Evolutionary conservation across 306 rosid species (phyloP).

Genomic region (Ceratonia siliqua): DNA sequence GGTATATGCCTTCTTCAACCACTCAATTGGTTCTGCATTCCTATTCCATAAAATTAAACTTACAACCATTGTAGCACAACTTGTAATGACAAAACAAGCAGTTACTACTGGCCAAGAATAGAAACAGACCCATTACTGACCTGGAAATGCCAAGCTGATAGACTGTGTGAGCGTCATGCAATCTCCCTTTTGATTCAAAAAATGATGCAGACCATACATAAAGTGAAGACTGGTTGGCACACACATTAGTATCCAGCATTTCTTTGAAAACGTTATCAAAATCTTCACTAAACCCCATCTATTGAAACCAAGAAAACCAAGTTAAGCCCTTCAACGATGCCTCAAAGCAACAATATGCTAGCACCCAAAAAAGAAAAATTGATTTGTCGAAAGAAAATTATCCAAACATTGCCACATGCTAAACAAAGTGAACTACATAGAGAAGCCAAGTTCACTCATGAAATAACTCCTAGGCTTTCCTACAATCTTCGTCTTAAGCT

Average conservation of each 20-base stretch:
- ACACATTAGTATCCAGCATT: slow-evolving; percentile 52
- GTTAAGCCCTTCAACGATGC: neutral
- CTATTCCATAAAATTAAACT: slow-evolving; percentile 43
- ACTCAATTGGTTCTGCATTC: slow-evolving; percentile 78
- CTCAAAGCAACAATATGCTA: neutral
- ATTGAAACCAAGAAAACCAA: slow-evolving; percentile 18
- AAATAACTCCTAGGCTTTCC: neutral
- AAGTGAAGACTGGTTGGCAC: slow-evolving; percentile 44
- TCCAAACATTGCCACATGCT: neutral
- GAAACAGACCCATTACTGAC: slow-evolving; percentile 42
- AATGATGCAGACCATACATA: slow-evolving; percentile 13
- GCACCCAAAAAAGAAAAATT: neutral
- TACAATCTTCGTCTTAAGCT: neutral
- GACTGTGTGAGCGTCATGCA: slow-evolving; percentile 60
- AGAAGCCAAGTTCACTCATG: neutral
- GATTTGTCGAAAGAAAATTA: neutral
- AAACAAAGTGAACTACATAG: neutral
- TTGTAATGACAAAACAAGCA: slow-evolving; percentile 23
- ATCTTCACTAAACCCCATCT: slow-evolving; percentile 55
- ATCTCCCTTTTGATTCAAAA: slow-evolving; percentile 50
- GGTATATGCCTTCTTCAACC: slow-evolving; percentile 62
- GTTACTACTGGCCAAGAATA: neutral
- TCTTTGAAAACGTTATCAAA: slow-evolving; percentile 49
- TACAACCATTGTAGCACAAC: slow-evolving; percentile 10
- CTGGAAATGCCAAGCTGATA: slow-evolving; percentile 73